Evolutionary conservation across 129 eudicot species (phyloP).

Genomic region (Saposhnikovia divaricata): DNA sequence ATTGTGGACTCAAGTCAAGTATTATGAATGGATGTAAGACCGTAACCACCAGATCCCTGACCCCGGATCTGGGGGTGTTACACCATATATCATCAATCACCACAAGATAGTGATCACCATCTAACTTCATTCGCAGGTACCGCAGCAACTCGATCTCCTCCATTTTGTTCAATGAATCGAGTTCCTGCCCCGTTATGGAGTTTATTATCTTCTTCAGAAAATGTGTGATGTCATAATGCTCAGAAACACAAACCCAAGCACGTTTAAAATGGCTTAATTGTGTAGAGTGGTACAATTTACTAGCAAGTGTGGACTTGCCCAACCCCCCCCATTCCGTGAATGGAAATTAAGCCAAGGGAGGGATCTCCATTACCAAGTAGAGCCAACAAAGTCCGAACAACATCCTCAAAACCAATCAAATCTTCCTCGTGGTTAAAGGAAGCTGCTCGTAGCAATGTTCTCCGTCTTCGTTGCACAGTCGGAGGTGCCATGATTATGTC

Average conservation of each 20-base stretch:
- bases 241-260: conserved; percentile 14
- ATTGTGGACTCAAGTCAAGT: too few relatives aligned
- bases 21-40: too few relatives aligned
- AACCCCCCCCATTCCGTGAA: conserved; percentile 1
- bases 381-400: neutral
- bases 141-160: too few relatives aligned
- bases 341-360: neutral
- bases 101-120: too few relatives aligned
- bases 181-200: too few relatives aligned
- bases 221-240: too few relatives aligned
- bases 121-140: too few relatives aligned
- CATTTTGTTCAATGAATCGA: too few relatives aligned
- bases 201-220: too few relatives aligned
- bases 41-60: too few relatives aligned
- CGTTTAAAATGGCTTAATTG: neutral
- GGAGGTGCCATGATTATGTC: neutral
- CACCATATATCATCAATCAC: too few relatives aligned
- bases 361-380: neutral
- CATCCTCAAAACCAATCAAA: conserved; percentile 10
- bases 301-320: conserved; percentile 4
- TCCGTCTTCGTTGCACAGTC: neutral
- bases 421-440: neutral
- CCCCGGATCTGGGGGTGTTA: too few relatives aligned
- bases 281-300: neutral
- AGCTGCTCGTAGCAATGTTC: neutral